These are phyloP conservation scores for Umbellularia californica DNA, from an alignment of 164 flowering plant genomes.

Conservation along the genomic window DNA sequence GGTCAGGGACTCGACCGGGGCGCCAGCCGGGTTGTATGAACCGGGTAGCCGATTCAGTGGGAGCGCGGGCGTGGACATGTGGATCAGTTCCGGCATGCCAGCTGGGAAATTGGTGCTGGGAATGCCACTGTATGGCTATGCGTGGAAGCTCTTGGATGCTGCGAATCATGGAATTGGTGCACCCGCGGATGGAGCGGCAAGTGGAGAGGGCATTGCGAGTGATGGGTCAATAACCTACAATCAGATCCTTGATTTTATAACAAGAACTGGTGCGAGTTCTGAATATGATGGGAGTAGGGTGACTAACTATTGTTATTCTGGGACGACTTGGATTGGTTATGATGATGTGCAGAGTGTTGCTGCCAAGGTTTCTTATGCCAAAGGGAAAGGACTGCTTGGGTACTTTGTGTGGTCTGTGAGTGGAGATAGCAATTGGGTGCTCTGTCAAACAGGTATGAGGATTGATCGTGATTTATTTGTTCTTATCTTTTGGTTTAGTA, in stretches of 20 bases:
- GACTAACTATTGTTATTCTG: constrained; percentile 3
- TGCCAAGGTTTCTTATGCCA: constrained; percentile 1
- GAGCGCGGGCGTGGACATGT: background rate
- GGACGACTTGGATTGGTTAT: constrained; percentile 5
- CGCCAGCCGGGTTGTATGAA: background rate
- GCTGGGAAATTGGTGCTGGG: background rate
- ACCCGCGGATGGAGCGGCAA: background rate
- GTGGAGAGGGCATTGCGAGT: background rate
- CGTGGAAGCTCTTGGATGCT: constrained; percentile 2
- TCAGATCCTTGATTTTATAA: background rate
- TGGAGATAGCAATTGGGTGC: constrained; percentile 5
- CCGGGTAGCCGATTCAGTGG: background rate
- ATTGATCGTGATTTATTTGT: too few relatives aligned
- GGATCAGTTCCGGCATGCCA: constrained; percentile 2
- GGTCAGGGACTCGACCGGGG: background rate
- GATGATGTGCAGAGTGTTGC: background rate
- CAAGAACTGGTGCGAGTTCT: background rate
- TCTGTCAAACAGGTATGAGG: background rate
- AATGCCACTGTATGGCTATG: constrained; percentile 1
- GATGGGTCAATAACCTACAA: background rate
- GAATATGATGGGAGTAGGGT: background rate
- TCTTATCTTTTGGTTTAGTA: too few relatives aligned
- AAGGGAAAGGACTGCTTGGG: background rate
- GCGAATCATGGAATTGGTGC: background rate
- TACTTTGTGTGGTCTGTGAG: constrained; percentile 3